Evolutionary conservation across 352 stramenopile genomes (phyloP), one percentile per base, ranked within the genome.

Genomic region (Globisporangium cederbergense): DNA sequence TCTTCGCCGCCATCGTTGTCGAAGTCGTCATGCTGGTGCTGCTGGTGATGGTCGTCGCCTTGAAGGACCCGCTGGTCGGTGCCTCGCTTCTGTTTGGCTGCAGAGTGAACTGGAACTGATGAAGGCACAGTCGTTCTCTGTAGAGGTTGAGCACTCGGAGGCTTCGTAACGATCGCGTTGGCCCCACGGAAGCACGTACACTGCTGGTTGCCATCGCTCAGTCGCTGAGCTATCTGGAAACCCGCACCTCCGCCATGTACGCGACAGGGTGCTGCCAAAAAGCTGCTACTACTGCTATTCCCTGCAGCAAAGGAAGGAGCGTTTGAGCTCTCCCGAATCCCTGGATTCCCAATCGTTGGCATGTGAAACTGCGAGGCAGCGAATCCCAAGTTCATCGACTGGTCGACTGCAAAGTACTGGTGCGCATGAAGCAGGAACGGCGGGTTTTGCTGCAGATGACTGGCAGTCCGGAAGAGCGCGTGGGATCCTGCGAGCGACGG

Each of bases 111-210:
- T 22, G 22, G 10, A 49, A 18, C 18, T 42, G 40, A 18, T 0
- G 36, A 36, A 18, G 8, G 10, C 34, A 25, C 22, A 20, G 18
- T 2, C n/a, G 11, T 45, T 3, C 8, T 3, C 1, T 32, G 38
- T 16, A 14, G 51, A 60, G 40, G 6, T 8, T 34, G 51, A 46
- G 38, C 28, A 25, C 49, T 47, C 14, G 40, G 16, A 6, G 52
- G 13, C 4, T 22, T 28, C 18, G 72, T 42, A 47, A 73, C 70
- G 30, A 65, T 76, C 9, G 62, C 40, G n/a, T 62, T 66, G 20
- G 54, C 47, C 42, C 67, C 59, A 16, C 68, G 68, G 22, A 78
- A 79, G 58, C 77, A 83, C 16, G 75, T 76, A 47, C 75, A 83
- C 47, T 70, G 65, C 1, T 50, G 16, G 28, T 43, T 22, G 28